These are phyloP conservation scores for Nepenthes mirabilis DNA, from an alignment of 148 eudicot species.

Conservation along the genomic window DNA sequence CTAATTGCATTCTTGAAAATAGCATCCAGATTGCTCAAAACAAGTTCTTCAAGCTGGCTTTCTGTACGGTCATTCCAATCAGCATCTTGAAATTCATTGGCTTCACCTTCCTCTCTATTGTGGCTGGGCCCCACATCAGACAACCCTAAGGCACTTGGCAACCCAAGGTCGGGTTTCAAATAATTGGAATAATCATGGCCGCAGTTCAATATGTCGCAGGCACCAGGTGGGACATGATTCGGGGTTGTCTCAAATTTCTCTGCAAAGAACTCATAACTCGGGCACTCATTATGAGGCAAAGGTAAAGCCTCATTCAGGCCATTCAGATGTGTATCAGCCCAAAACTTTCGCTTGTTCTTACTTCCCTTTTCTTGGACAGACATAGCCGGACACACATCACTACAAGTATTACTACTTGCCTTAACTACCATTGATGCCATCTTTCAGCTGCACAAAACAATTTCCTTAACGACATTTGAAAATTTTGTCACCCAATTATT, in stretches of 20 bases:
- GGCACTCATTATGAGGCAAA: slow-evolving; percentile 25
- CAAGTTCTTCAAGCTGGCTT: slow-evolving; percentile 75
- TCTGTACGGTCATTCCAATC: slow-evolving; percentile 92
- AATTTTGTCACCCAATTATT: not conserved
- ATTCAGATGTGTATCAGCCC: slow-evolving; percentile 43
- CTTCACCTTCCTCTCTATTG: slow-evolving; percentile 22
- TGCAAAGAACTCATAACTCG: slow-evolving; percentile 41
- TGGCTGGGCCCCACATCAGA: slow-evolving; percentile 22
- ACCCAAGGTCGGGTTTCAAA: slow-evolving; percentile 43
- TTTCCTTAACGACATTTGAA: not conserved
- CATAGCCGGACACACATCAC: slow-evolving; percentile 14
- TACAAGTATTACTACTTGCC: slow-evolving; percentile 36
- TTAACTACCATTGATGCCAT: slow-evolving; percentile 77
- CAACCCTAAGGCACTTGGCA: slow-evolving; percentile 29
- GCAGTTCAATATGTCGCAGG: slow-evolving; percentile 40
- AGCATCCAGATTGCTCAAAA: slow-evolving; percentile 51
- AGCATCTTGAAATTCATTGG: slow-evolving; percentile 40
- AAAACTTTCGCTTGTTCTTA: slow-evolving; percentile 63
- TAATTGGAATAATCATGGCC: slow-evolving; percentile 29
- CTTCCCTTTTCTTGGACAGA: slow-evolving; percentile 49
- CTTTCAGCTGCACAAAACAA: slow-evolving; percentile 27
- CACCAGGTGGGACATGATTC: slow-evolving; percentile 19
- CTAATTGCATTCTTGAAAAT: slow-evolving; percentile 68
- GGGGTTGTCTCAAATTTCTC: slow-evolving; percentile 30
- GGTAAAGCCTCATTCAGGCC: slow-evolving; percentile 28